These are phyloP conservation scores for Epithemia pelagica DNA, from an alignment of 108 stramenopile genomes.

Conservation along the genomic window DNA sequence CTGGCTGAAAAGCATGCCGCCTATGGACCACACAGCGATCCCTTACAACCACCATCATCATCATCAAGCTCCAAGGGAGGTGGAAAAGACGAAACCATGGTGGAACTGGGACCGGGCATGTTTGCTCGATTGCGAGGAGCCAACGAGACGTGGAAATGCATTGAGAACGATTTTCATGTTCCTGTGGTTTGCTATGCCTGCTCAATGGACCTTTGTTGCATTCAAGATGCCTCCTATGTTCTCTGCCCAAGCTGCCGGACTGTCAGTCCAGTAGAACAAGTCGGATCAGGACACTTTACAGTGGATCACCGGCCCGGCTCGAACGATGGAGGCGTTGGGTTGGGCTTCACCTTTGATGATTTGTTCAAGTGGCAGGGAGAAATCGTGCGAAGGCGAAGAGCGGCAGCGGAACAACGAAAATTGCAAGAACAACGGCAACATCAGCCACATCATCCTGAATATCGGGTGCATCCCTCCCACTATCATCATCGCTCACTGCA, in stretches of 20 bases:
- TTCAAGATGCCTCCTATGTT: conserved; percentile 7
- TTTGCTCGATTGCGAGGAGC: conserved; percentile 7
- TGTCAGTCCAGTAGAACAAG: conserved; percentile 5
- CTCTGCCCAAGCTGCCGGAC: conserved; percentile 5
- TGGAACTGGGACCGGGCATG: conserved; percentile 2
- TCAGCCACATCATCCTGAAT: no score
- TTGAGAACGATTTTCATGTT: conserved; percentile 3
- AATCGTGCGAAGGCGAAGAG: neutral
- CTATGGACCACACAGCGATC: neutral
- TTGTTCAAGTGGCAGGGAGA: neutral
- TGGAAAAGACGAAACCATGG: conserved; percentile 8
- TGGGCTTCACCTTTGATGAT: conserved; percentile 1
- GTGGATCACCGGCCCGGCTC: neutral
- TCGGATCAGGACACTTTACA: neutral
- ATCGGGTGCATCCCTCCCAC: no score
- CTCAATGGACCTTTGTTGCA: conserved; percentile 10
- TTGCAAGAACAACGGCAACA: neutral
- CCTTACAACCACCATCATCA: neutral
- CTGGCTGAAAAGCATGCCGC: neutral
- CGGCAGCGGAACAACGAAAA: neutral
- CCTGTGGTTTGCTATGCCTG: conserved; percentile 6
- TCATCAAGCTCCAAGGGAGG: neutral
- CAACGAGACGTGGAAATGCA: conserved; percentile 5
- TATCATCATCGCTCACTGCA: no score
- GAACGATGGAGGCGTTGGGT: neutral